Conservation (phyloP, 441 rosid species). For the Pelargonium fulgidum region DNA sequence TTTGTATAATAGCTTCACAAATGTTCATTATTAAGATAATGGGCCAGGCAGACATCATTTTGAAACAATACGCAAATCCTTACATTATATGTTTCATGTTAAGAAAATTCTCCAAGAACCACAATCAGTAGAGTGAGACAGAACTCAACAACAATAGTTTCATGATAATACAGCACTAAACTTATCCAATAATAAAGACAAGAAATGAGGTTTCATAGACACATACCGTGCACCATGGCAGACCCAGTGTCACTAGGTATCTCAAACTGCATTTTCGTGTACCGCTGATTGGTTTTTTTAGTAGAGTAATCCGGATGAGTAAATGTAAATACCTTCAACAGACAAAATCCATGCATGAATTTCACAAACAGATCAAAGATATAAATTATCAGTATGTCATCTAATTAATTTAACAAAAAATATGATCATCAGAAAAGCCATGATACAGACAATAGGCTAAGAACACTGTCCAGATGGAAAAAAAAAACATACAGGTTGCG, state of each 20-base stretch:
- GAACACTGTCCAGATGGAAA: slow-evolving; percentile 13
- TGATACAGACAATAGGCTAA: slow-evolving; percentile 2
- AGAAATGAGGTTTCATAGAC: slow-evolving; percentile 6
- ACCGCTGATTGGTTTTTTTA: slow-evolving; percentile 59
- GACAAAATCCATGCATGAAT: slow-evolving; percentile 17
- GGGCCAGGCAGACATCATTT: too few species aligned
- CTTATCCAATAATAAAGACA: neutral
- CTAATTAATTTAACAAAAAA: neutral
- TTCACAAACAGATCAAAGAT: neutral
- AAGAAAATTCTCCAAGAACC: too few species aligned
- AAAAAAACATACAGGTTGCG: slow-evolving; percentile 63
- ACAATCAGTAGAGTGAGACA: too few species aligned
- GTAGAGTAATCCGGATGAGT: slow-evolving; percentile 65
- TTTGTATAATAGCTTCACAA: too few species aligned
- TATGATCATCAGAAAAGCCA: neutral
- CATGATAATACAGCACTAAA: too few species aligned
- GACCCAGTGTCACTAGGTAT: slow-evolving; percentile 71
- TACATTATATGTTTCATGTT: too few species aligned
- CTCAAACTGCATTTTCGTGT: slow-evolving; percentile 67
- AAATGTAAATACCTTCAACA: slow-evolving; percentile 75
- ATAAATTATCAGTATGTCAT: neutral
- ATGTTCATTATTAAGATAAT: too few species aligned
- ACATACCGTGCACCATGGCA: slow-evolving; percentile 81
- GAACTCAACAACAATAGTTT: too few species aligned
- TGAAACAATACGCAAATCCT: too few species aligned